phyloP scores from a whole-genome alignment of 805 yeast species.

The Babjeviella inositovora region DNA sequence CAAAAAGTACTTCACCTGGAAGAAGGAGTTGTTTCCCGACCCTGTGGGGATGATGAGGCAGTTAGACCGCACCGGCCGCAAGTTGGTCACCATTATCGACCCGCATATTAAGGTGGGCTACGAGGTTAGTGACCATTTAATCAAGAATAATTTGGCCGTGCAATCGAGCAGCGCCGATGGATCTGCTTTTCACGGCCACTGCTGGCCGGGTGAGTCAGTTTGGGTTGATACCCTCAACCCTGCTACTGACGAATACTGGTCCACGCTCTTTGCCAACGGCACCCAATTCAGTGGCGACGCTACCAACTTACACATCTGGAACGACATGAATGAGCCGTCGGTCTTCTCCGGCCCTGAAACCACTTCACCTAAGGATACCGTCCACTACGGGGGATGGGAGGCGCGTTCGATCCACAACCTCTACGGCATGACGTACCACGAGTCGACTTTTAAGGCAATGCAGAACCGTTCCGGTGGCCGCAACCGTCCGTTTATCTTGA shows the following conservation, averaged over 20 bases:
- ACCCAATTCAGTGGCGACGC: conserved; percentile 27
- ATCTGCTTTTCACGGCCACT: conserved; percentile 59
- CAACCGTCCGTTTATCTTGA: conserved; percentile 73
- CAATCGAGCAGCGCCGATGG: conserved; percentile 21
- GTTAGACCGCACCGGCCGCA: conserved; percentile 60
- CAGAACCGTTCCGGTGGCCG: conserved; percentile 23
- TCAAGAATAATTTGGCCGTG: conserved; percentile 24
- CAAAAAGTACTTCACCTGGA: conserved; percentile 90
- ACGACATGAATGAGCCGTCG: conserved; percentile 97
- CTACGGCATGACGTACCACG: conserved; percentile 68
- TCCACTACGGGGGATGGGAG: conserved; percentile 74
- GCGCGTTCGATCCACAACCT: conserved; percentile 85
- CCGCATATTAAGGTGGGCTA: conserved; percentile 78
- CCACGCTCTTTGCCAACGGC: conserved; percentile 28
- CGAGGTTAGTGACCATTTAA: conserved; percentile 38
- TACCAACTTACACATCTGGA: conserved; percentile 76
- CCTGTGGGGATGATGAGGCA: conserved; percentile 52
- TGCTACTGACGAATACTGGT: conserved; percentile 44
- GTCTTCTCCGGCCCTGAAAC: conserved; percentile 94
- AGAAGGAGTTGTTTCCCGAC: conserved; percentile 52
- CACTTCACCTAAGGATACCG: conserved; percentile 63
- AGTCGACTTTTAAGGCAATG: conserved; percentile 62
- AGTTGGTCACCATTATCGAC: conserved; percentile 73
- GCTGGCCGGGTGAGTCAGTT: conserved; percentile 95
- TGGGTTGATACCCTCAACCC: conserved; percentile 87